Base-by-base conservation (phyloP, 441 rosid species). In the Hypseocharis bilobata region DNA sequence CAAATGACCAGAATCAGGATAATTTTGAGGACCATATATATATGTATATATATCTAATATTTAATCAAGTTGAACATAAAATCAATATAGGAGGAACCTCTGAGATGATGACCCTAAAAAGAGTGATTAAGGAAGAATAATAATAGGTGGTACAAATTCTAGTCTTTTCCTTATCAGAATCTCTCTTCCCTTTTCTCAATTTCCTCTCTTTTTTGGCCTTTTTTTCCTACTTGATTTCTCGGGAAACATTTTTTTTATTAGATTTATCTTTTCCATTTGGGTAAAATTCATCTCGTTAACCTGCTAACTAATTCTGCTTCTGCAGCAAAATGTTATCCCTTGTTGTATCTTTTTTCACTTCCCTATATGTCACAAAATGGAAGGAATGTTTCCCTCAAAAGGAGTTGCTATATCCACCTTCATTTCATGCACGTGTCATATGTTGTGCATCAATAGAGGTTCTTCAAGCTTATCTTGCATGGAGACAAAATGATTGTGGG, bases 401-500 rank as follows among this genome's bases (percentile, higher is more conserved):
- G 67, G 81, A 84, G 70, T 63, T 88, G 73, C 69, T 69, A 70
- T 82, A 71, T 70, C 79, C 87, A 5, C 96, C 94, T 64, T 86
- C 94, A 25, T 88, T 92, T 77, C 74, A 3, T 72, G 86, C 89
- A n/a, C 74, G 74, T 59, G 75, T 86, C 66, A 71, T 88, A 47
- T 72, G 70, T 23, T 92, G 96, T 82, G 91, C 96, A 49, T 72
- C 91, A 0, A 23, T 80, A 16, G 96, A 87, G 51, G 88, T 90
- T 80, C 86, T 92, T 75, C 98, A 84, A 80, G 69, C 80, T 34
- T 90, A 85, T 82, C 86, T 92, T 60, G 83, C 86, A 5, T 92
- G 98, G 98, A 92, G 92, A 80, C 98, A 90, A 72, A 80, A 72
- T 45, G 88, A 84, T 27, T 92, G 98, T 92, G 73, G 79, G 96